Percentiles rank a stretch among this genome's conserved stretches.
phyloP scores from a whole-genome alignment of 768 basidiomycete species.

The Candolleomyces eurysporus region DNA sequence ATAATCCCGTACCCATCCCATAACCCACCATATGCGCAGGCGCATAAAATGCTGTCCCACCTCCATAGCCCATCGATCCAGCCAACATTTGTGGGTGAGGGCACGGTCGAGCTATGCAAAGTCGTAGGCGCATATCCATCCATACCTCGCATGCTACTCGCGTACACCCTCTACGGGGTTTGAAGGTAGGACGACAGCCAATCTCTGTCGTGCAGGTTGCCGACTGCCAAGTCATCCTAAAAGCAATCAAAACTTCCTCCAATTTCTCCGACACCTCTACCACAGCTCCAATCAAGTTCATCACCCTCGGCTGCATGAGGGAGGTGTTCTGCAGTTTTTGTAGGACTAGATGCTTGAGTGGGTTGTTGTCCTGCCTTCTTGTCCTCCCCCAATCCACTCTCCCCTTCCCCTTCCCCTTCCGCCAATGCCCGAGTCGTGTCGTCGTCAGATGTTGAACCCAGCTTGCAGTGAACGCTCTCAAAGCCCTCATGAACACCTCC shows the following conservation, averaged over 20 bases:
- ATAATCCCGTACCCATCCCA: conserved; percentile 26
- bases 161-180: conserved; percentile 10
- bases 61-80: too few relatives aligned
- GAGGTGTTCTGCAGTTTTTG: conserved; percentile 53
- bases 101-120: background rate
- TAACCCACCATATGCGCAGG: background rate
- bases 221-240: conserved; percentile 22
- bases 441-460: background rate
- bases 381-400: too few relatives aligned
- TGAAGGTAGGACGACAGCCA: conserved; percentile 1
- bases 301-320: conserved; percentile 49
- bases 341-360: conserved; percentile 46
- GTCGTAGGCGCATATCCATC: conserved; percentile 12
- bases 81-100: too few relatives aligned
- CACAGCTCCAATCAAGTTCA: conserved; percentile 42
- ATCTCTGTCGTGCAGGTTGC: background rate
- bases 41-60: too few relatives aligned
- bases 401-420: too few relatives aligned
- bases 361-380: background rate
- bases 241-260: conserved; percentile 50
- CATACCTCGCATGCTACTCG: background rate
- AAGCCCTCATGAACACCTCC: background rate
- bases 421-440: too few relatives aligned
- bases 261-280: conserved; percentile 43
- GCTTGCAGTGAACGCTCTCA: background rate